A percentile compares a stretch with the other conserved stretches of the same genome.
Evolutionary conservation across 1,284 basidiomycete species (phyloP).

Genomic region (Hymenochaete sp.): DNA sequence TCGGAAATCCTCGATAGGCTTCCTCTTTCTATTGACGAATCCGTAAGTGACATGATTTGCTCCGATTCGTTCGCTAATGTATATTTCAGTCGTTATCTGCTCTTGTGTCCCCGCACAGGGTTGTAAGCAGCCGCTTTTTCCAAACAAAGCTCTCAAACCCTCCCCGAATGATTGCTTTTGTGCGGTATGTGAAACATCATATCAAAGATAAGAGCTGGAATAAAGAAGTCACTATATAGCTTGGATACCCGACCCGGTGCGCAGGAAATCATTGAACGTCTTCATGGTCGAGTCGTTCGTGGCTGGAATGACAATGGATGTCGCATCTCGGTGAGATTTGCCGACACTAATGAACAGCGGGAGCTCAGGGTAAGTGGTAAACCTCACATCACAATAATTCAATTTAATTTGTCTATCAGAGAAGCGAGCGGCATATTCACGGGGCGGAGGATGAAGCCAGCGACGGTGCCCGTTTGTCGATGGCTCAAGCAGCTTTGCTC

Average conservation of each 20-base stretch:
- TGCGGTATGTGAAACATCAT: conserved; percentile 14
- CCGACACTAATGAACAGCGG: conserved; percentile 19
- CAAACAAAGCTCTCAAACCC: conserved; percentile 21
- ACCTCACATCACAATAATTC: background rate
- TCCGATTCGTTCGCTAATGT: background rate
- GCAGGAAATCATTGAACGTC: conserved; percentile 21
- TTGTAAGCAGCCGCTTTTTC: conserved; percentile 22
- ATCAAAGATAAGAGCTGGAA: background rate
- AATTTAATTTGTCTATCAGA: conserved; percentile 1
- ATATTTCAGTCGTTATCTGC: conserved; percentile 18
- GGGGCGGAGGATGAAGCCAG: conserved; percentile 16
- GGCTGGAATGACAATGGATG: conserved; percentile 21
- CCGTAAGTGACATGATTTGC: conserved; percentile 5
- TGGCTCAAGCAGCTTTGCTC: conserved; percentile 65
- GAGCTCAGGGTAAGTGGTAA: conserved; percentile 17
- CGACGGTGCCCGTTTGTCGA: conserved; percentile 41
- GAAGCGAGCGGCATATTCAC: conserved; percentile 14
- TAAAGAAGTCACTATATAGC: conserved; percentile 8
- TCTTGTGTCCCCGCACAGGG: conserved; percentile 20
- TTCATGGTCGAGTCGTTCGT: conserved; percentile 22
- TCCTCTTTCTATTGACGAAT: conserved; percentile 20
- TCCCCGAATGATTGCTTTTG: conserved; percentile 20
- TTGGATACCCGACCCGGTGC: conserved; percentile 21
- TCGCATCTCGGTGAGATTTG: conserved; percentile 19
- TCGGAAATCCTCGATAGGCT: conserved; percentile 17